Base-by-base conservation (phyloP, 1,284 basidiomycete species). In the Thelephora terrestris region DNA sequence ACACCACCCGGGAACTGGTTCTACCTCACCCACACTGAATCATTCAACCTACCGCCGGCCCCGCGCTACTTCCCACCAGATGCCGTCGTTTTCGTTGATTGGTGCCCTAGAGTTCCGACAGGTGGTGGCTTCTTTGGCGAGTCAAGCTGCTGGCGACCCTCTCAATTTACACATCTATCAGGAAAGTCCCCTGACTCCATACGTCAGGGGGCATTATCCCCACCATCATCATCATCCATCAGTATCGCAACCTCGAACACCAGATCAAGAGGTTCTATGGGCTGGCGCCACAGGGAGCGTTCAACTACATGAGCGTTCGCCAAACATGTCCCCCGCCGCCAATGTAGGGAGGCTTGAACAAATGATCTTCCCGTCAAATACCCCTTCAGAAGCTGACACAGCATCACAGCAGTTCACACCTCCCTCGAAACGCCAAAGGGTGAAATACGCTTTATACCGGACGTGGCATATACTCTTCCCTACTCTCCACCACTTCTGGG, bases 61-160 rank as follows among this genome's bases (percentile, higher is more conserved):
- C 9, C 25, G 5, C 9, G 9, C 5, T 3, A 32, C 29, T 14
- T 32, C 29, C 3, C 29, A 32, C 7, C 75, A 78, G 50, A 76
- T 89, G 66, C 85, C 85, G 1, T 87, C 85, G 1, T 91, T 93
- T 64, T 95, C 92, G 5, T 76, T 98, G 1, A 78, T 96, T 2
- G 90, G 93, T 7, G 93, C 94, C 0, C 78, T 98, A 47, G 94
- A 97, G 63, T 97, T 97, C 65, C 75, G 91, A 24, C 85, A 93
- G 52, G 87, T 96, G 14, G 85, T 97, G 14, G 75, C 85, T 16
- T 85, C 85, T 0, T 71, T 98, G 7, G 77, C 81, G 49, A 71
- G 74, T 45, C 74, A 85, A 55, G 79, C 83, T 1, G 69, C 80
- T 0, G 68, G 71, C 0, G 66, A 74, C 0, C 71, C 78, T 1